Evolutionary conservation across 306 rosid species (phyloP), one percentile per base, ranked within the genome.

Genomic region (Cotoneaster glaucophyllus): DNA sequence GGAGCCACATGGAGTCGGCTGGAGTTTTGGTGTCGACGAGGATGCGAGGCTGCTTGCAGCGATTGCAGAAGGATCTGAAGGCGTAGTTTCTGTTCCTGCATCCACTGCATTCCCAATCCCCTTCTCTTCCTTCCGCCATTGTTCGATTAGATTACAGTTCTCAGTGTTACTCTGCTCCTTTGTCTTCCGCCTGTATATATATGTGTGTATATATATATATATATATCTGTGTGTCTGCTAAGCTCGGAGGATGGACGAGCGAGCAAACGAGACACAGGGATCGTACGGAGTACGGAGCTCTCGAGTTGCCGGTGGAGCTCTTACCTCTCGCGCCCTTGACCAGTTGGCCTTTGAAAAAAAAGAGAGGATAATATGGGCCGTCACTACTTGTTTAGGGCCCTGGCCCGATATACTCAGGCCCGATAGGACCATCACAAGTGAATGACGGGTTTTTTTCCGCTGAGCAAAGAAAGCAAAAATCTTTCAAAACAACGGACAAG

Each of bases 1-100:
- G 98, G 57, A 95, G 96, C 98, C 98, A 95, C 79, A 92, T 95
- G 77, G 97, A 92, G 86, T 95, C 92, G 61, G 98, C 80, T 3
- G 98, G 97, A 75, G 98, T 95, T 86, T 90, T 89, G 83, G 72
- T 80, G 77, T 92, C 97, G 37, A 95, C 98, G 70, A 95, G 97
- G 31, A 95, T 87, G 32, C 98, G 98, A 8, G 98, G 98, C 75
- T 95, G 97, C 79, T 92, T 90, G 79, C 98, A 95, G 14, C 98
- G 88, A 69, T 92, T 95, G 80, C 98, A 95, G 97, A 90, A 95
- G 66, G 96, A 90, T 85, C 98, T 82, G 91, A 95, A 95, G 26
- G 98, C 97, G 74, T 95, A 95, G 92, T 94, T 94, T 70, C 96
- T 82, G 85, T 94, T 94, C 82, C 78, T 75, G 87, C 98, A 95